phyloP scores from a whole-genome alignment of 768 basidiomycete species.

The Trametes coccinea region DNA sequence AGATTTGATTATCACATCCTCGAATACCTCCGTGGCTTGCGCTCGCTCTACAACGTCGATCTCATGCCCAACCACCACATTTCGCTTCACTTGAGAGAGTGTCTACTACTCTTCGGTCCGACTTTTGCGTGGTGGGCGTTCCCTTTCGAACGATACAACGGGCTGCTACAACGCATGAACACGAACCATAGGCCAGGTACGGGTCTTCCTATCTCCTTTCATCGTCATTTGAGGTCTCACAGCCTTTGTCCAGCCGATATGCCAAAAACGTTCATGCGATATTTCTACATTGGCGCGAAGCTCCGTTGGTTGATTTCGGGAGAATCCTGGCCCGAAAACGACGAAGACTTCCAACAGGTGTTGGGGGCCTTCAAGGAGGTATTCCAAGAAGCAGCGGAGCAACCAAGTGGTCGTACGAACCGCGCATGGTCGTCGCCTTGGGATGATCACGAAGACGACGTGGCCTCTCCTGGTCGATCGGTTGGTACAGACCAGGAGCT shows the following conservation, averaged over 20 bases:
- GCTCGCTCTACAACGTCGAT: conserved; percentile 26
- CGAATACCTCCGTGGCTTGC: conserved; percentile 25
- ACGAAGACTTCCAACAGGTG: neutral
- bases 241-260: neutral
- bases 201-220: neutral
- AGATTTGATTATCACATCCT: conserved; percentile 4
- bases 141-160: conserved; percentile 35
- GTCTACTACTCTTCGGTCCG: conserved; percentile 34
- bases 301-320: neutral
- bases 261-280: conserved; percentile 4
- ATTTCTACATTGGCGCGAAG: conserved; percentile 1
- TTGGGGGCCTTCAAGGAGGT: neutral
- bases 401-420: neutral
- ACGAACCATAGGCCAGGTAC: conserved; percentile 25
- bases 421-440: too few relatives aligned
- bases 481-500: neutral
- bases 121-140: conserved; percentile 27
- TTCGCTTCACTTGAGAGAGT: conserved; percentile 33
- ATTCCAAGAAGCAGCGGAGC: neutral
- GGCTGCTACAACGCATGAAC: conserved; percentile 27
- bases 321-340: neutral
- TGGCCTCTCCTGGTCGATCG: too few relatives aligned
- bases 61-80: conserved; percentile 36
- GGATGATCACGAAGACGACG: too few relatives aligned
- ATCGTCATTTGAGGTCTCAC: neutral